Conservation (phyloP, 495 filamentous ascomycete genomes). For the Beverwykella pulmonaria region DNA sequence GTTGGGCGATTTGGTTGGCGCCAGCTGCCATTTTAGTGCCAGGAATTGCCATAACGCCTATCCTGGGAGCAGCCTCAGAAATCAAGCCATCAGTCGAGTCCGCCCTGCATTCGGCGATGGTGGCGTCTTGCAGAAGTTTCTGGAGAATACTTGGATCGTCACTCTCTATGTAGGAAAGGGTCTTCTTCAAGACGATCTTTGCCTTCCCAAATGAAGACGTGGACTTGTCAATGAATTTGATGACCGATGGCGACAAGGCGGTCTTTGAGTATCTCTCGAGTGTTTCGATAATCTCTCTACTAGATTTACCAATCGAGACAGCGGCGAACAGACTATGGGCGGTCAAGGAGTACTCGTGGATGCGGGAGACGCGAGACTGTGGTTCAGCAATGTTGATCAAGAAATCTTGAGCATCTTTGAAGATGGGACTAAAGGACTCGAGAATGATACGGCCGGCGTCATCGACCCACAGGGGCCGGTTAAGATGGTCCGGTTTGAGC, state of each 20-base stretch:
- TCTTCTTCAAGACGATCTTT: conserved; percentile 91
- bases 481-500: conserved; percentile 85
- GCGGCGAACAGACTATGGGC: conserved; percentile 92
- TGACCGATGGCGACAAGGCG: conserved; percentile 74
- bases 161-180: conserved; percentile 91
- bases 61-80: conserved; percentile 78
- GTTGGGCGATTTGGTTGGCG: conserved; percentile 62
- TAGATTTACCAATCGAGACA: conserved; percentile 84
- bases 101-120: conserved; percentile 65
- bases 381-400: conserved; percentile 95
- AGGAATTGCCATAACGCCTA: conserved; percentile 89
- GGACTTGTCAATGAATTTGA: conserved; percentile 76
- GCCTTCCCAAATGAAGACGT: conserved; percentile 93
- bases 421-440: conserved; percentile 90
- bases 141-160: conserved; percentile 83
- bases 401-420: conserved; percentile 87
- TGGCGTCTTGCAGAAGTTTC: conserved; percentile 71
- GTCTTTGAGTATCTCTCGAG: conserved; percentile 88
- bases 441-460: conserved; percentile 81
- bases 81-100: conserved; percentile 72
- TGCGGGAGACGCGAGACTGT: conserved; percentile 77
- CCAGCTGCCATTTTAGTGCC: conserved; percentile 93
- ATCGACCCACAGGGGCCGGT: conserved; percentile 90
- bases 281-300: conserved; percentile 85
- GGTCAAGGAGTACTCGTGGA: conserved; percentile 93